A percentile compares a stretch with the other conserved stretches of the same genome.
Evolutionary conservation across 1,284 basidiomycete species (phyloP).

Genomic region (Tilletiaria anomala): DNA sequence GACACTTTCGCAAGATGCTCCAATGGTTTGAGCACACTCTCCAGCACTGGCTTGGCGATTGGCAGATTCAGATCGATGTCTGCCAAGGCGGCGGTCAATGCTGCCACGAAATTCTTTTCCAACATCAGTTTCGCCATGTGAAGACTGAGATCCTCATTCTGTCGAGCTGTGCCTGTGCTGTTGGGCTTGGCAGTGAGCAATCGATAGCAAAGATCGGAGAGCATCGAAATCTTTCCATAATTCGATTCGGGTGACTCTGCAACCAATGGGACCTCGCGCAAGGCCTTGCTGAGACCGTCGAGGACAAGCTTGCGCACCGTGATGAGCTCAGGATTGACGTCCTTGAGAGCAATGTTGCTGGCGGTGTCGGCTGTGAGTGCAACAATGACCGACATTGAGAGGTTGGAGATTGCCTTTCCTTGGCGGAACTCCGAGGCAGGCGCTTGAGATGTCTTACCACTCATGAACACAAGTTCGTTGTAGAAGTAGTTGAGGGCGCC

Average conservation of each 20-base stretch:
- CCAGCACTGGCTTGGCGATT: constrained; percentile 68
- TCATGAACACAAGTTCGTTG: constrained; percentile 20
- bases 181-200: constrained; percentile 64
- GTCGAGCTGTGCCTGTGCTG: constrained; percentile 21
- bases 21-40: constrained; percentile 70
- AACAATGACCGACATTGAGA: constrained; percentile 81
- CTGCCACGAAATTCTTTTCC: constrained; percentile 88
- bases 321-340: constrained; percentile 54
- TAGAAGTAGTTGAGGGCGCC: constrained; percentile 20
- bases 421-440: constrained; percentile 34
- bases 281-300: constrained; percentile 68
- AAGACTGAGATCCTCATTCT: constrained; percentile 61
- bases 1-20: constrained; percentile 89
- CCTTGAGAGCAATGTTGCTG: constrained; percentile 51
- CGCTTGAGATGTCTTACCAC: too few species aligned
- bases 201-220: constrained; percentile 75
- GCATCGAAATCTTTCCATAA: constrained; percentile 75
- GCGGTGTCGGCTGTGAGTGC: constrained; percentile 72
- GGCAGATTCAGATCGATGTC: constrained; percentile 95
- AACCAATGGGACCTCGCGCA: constrained; percentile 59
- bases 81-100: constrained; percentile 71
- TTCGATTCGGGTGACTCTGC: constrained; percentile 58
- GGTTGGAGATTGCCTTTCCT: constrained; percentile 43
- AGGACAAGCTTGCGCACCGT: constrained; percentile 75
- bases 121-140: constrained; percentile 96